Evolutionary conservation across 768 basidiomycete genomes (phyloP).

Genomic region (Phylloporus sp.): DNA sequence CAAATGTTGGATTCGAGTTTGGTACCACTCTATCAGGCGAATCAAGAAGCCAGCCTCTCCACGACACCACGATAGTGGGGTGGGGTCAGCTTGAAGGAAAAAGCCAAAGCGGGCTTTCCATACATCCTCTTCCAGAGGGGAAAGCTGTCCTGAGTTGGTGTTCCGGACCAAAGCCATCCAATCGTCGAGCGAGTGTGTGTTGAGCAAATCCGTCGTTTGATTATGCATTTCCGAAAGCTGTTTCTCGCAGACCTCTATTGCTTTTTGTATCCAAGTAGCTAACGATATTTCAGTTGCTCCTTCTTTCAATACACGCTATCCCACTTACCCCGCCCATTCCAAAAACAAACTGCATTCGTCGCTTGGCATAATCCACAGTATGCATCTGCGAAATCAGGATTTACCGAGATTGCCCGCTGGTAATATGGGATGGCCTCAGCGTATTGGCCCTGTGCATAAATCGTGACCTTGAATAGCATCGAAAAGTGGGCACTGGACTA

Average conservation of each 20-base stretch:
- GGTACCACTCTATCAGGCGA: slow-evolving; percentile 40
- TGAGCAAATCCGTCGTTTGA: slow-evolving; percentile 30
- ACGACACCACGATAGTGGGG: slow-evolving; percentile 14
- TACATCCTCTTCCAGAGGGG: slow-evolving; percentile 17
- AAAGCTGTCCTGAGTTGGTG: slow-evolving; percentile 25
- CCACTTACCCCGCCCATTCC: slow-evolving; percentile 34
- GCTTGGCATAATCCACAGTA: slow-evolving; percentile 45
- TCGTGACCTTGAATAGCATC: background rate
- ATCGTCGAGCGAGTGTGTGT: slow-evolving; percentile 24
- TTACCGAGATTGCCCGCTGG: slow-evolving; percentile 37
- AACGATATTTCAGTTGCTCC: slow-evolving; percentile 5
- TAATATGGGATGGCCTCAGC: slow-evolving; percentile 45
- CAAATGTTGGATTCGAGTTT: slow-evolving; percentile 37
- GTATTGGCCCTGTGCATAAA: slow-evolving; percentile 32
- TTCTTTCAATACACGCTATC: slow-evolving; percentile 4
- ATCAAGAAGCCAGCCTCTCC: slow-evolving; percentile 44
- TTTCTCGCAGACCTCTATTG: slow-evolving; percentile 33
- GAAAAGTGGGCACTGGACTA: slow-evolving; percentile 5
- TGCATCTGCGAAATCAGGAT: slow-evolving; percentile 43
- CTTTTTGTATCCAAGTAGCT: slow-evolving; percentile 35
- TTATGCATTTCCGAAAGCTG: slow-evolving; percentile 32
- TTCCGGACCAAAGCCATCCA: slow-evolving; percentile 36
- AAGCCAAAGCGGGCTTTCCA: slow-evolving; percentile 32
- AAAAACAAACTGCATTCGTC: slow-evolving; percentile 44
- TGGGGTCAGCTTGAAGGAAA: slow-evolving; percentile 25